Evolutionary conservation across 352 stramenopile species (phyloP).

Genomic region (Pythium phragmiticola): DNA sequence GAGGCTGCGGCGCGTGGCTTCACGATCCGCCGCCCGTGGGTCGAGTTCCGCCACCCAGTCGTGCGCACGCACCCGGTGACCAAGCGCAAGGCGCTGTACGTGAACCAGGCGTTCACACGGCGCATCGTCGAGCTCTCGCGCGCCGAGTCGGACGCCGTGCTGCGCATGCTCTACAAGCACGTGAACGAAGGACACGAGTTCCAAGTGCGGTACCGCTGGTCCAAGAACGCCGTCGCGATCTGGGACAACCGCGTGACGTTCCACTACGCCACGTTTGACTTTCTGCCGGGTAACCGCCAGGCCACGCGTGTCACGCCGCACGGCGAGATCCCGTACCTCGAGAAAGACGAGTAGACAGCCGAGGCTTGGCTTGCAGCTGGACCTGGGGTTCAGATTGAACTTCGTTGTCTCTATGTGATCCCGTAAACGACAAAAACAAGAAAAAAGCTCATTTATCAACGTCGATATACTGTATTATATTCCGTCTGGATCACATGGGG

Average conservation of each 20-base stretch:
- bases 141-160: constrained; percentile 33
- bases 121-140: constrained; percentile 38
- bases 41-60: constrained; percentile 43
- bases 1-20: constrained; percentile 25
- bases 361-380: no score
- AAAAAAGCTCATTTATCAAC: no score
- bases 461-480: no score
- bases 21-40: constrained; percentile 32
- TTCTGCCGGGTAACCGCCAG: constrained; percentile 36
- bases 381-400: no score
- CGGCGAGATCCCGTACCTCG: constrained; percentile 29
- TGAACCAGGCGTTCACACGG: constrained; percentile 40
- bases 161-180: constrained; percentile 28
- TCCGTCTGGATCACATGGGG: no score
- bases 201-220: constrained; percentile 36
- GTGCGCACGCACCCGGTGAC: constrained; percentile 42
- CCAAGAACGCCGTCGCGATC: constrained; percentile 31
- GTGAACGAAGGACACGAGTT: constrained; percentile 34
- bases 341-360: constrained; percentile 2
- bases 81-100: constrained; percentile 36
- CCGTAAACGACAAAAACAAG: no score
- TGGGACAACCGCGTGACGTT: constrained; percentile 38
- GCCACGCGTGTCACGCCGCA: constrained; percentile 34
- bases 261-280: constrained; percentile 41
- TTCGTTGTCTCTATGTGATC: no score